phyloP scores from a whole-genome alignment of 495 filamentous ascomycete genomes.

The Talaromyces adpressus region DNA sequence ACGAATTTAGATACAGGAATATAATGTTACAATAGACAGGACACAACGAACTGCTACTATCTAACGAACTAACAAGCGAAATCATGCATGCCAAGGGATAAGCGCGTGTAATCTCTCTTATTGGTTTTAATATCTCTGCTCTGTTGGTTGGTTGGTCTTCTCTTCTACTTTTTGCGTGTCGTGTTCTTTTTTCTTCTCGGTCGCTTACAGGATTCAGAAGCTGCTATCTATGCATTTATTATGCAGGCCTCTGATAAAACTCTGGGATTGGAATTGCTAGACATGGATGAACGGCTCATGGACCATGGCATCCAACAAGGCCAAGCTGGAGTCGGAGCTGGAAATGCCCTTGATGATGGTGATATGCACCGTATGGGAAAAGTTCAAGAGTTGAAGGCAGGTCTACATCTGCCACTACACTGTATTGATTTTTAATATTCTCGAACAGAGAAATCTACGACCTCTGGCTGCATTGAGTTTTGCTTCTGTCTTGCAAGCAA shows the following conservation, averaged over 20 bases:
- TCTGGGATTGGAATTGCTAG: background rate
- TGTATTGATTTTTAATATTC: background rate
- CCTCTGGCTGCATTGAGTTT: constrained; percentile 21
- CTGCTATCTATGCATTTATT: background rate
- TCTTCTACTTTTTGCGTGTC: background rate
- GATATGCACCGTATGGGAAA: constrained; percentile 22
- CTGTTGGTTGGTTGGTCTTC: background rate
- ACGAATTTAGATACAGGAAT: too few relatives aligned
- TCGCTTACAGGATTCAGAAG: background rate
- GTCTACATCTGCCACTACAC: background rate
- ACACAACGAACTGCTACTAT: background rate
- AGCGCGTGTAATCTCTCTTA: background rate
- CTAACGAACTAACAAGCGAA: background rate
- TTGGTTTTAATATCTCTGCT: background rate
- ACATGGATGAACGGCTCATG: background rate
- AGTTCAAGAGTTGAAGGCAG: constrained; percentile 18
- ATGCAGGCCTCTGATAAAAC: background rate
- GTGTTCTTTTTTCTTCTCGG: background rate
- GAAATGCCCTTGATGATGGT: constrained; percentile 5
- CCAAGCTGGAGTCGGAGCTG: background rate
- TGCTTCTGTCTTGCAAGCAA: constrained; percentile 20
- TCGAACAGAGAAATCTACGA: constrained; percentile 15
- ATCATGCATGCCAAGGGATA: background rate
- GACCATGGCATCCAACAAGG: background rate
- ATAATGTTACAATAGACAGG: background rate